Evolutionary conservation across 306 rosid species (phyloP), one percentile per base, ranked within the genome.

Genomic region (Cicer cuneatum): DNA sequence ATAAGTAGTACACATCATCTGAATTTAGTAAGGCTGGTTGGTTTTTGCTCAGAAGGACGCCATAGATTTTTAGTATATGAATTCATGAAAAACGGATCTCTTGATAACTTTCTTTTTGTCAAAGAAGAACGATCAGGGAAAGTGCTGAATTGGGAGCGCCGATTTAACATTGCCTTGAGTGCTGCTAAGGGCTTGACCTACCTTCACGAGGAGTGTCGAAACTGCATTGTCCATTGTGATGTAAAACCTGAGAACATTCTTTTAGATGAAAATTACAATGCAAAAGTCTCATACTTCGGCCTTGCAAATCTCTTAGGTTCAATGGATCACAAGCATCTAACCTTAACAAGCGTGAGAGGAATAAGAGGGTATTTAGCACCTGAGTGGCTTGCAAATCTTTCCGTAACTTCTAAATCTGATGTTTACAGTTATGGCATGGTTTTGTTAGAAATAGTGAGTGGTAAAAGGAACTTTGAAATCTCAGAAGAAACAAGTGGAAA

Each of bases 181-280:
- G 88, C 93, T 49, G 98, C 98, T 6, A 90, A 86, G 80, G 98
- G 98, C 39, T 84, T 93, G 63, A 83, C 98, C 6, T 93, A 93
- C 75, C 96, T 93, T 71, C 97, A 93, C 1, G 97, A 93, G 75
- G 98, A 93, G 86, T 93, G 98, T 45, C 93, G 89, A 4, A 91
- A 87, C 77, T 86, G 97, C 87, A 89, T 90, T 60, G 87, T 93
- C 75, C 98, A 93, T 69, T 89, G 96, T 42, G 92, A 93, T 73
- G 89, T 93, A 74, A 93, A 93, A 71, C 98, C 97, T 0, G 98
- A 93, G 72, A 93, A 93, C 89, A 89, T 93, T 62, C 95, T 90
- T 53, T 81, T 90, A 59, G 93, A 93, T 48, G 97, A 89, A 51
- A 85, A 79, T 62, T 90, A 72, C 68, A 41, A 78, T 38, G 86